A percentile compares a stretch with the other conserved stretches of the same genome.
Conservation (phyloP, 345 rosid species). For the Linum tenue region DNA sequence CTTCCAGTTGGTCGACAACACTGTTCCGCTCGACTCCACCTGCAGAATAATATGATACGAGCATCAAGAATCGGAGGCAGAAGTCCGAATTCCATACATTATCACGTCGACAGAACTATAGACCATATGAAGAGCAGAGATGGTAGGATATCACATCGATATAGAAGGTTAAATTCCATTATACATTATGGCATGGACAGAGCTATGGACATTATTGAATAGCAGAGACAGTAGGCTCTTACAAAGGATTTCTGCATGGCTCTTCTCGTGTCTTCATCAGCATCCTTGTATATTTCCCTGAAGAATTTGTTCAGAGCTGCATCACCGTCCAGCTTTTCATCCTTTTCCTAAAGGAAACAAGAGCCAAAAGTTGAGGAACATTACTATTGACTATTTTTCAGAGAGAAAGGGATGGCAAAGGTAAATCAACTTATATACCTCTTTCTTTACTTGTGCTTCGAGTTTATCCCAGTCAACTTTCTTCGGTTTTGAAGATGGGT, state of each 20-base stretch:
- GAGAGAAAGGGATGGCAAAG: not conserved
- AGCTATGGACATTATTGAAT: no score
- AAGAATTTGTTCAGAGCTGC: slow-evolving; percentile 92
- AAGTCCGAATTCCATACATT: no score
- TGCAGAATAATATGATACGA: slow-evolving; percentile 7
- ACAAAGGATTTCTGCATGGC: slow-evolving; percentile 97
- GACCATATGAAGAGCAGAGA: no score
- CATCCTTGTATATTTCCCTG: slow-evolving; percentile 65
- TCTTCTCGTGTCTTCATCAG: slow-evolving; percentile 78
- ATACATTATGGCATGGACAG: no score
- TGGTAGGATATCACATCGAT: no score
- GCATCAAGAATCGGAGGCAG: no score
- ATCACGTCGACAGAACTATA: no score
- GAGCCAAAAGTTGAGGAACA: not conserved
- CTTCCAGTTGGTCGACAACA: slow-evolving; percentile 73
- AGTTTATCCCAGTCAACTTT: slow-evolving; percentile 78
- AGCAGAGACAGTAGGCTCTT: slow-evolving; percentile 20
- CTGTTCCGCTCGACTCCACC: slow-evolving; percentile 83
- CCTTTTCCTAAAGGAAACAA: slow-evolving; percentile 60
- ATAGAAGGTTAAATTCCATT: no score
- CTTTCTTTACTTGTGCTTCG: slow-evolving; percentile 77
- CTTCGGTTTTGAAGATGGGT: slow-evolving; percentile 77
- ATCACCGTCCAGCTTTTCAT: slow-evolving; percentile 90
- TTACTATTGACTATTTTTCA: not conserved
- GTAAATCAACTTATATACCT: slow-evolving; percentile 26